Base-by-base conservation (phyloP, 768 basidiomycete genomes). In the Amyloporia xantha region DNA sequence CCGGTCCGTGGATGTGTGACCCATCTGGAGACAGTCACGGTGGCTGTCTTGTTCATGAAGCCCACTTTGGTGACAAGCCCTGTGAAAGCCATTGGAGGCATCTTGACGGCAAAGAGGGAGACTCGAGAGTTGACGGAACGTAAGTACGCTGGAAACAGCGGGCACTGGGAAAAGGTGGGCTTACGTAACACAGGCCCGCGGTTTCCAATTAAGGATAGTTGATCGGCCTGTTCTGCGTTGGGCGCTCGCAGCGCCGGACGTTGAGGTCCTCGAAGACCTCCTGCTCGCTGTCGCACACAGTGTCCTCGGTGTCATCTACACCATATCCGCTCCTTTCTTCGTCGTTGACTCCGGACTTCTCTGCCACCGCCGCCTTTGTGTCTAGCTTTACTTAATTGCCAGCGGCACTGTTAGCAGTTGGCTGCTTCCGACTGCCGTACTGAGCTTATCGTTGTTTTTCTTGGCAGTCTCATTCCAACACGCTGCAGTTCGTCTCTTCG, bases 1-100 rank as follows among this genome's bases (percentile, higher is more conserved):
- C 84, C 81, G 4, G 88, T 91, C 41, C 78, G 59, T 52, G 77
- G 76, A 59, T 91, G 87, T n/a, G 78, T 66, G 33, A 85, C 72
- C 71, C 74, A 79, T 49, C 89, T 77, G 20, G 84, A 81, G 6
- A 91, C 87, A 0, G 85, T 82, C 41, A 91, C 88, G 0, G 90
- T 91, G 12, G 77, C 89, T 0, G 89, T 91, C 63, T 90, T 91
- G 47, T 81, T 72, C 88, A 91, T 91, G 55, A 73, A 78, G 7
- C 90, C 88, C 19, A 78, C 84, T 65, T 87, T 91, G 26, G 86
- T 84, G 17, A 91, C 90, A 33, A 81, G 58, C 15, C 89, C 89
- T 20, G 73, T 73, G 54, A 91, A 77, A 13, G 81, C 68, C 79
- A 90, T 82, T 23, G 89, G 87, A 28, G 86, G 83, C 87, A 90